Evolutionary conservation across 768 basidiomycete genomes (phyloP), one percentile per base, ranked within the genome.

Genomic region (Kwoniella botswanensis): DNA sequence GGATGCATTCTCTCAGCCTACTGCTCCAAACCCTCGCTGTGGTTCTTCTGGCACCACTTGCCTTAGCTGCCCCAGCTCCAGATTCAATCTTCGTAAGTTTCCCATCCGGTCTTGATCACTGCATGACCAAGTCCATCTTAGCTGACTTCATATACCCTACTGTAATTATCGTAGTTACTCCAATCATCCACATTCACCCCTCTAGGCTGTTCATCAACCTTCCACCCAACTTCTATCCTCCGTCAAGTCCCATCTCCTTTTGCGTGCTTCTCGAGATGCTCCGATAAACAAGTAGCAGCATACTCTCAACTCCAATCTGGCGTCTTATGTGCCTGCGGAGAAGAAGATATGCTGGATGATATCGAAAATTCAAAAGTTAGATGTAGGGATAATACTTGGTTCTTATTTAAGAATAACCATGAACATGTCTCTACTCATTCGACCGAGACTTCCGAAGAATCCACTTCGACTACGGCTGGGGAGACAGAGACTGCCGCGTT

Each of bases 11-110:
- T 10, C 13, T 67, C 52, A 54, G 22, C 26, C 12, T 52, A 21
- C 15, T 68, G 13, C 29, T 68, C 13, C 46, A 46, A 17, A 50
- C 58, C 17, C 50, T 67, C 58, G 67, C 58, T 41, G 44, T 68
- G 13, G 24, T 68, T 4, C 46, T 68, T 21, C 10, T 68, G 7
- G 15, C 61, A 53, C 67, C 67, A 7, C 7, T 60, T 4, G 35
- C 21, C 17, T 24, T 60, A 6, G 67, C 67, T 24, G 67, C 67
- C 13, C 67, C 67, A 17, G 68, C 68, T 12, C 61, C 68, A 4
- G 68, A 69, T n/a, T 55, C 61, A 21, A 69, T 69, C 29, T 69
- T 69, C 44, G 68, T 69, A 55, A 69, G 68, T 69, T 12, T 21
- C 50, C 44, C 46, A 44, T 42, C 11, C 15, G n/a, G 44, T 44